These are phyloP conservation scores for Datisca glomerata DNA, from an alignment of 306 rosid species.

Conservation along the genomic window DNA sequence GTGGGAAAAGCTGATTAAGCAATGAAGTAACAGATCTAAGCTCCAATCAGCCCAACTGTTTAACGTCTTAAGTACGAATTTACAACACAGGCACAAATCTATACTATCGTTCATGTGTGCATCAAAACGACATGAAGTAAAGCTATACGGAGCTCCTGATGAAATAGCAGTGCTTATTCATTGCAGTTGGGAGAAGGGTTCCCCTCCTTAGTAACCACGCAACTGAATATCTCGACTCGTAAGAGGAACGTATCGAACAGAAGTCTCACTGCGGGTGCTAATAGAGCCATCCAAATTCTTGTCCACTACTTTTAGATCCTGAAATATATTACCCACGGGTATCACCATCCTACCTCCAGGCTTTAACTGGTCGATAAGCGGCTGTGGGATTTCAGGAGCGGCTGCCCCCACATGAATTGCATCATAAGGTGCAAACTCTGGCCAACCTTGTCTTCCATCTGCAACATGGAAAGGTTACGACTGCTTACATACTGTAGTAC, in stretches of 20 bases:
- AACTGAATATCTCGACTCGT: constrained; percentile 80
- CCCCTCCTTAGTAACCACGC: constrained; percentile 33
- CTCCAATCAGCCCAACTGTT: no score
- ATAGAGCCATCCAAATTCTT: constrained; percentile 68
- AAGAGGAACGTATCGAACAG: constrained; percentile 87
- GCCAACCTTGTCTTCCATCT: constrained; percentile 96
- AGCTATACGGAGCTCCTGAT: no score
- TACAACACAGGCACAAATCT: no score
- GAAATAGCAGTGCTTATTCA: no score
- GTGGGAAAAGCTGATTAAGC: no score
- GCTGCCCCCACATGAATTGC: constrained; percentile 99
- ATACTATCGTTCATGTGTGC: no score
- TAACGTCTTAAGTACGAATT: no score
- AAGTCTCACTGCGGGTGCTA: constrained; percentile 43
- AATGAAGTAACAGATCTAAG: no score
- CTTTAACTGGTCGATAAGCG: constrained; percentile 79
- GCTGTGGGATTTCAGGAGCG: constrained; percentile 70
- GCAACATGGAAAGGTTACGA: no score
- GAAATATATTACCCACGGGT: constrained; percentile 75
- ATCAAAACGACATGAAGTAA: no score
- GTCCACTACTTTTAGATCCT: constrained; percentile 82
- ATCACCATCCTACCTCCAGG: constrained; percentile 95
- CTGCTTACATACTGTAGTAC: no score
- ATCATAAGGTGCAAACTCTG: constrained; percentile 71
- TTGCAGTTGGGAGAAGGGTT: no score